Conservation (phyloP, 2,329 filamentous ascomycete species). For the Sclerotinia minor region DNA sequence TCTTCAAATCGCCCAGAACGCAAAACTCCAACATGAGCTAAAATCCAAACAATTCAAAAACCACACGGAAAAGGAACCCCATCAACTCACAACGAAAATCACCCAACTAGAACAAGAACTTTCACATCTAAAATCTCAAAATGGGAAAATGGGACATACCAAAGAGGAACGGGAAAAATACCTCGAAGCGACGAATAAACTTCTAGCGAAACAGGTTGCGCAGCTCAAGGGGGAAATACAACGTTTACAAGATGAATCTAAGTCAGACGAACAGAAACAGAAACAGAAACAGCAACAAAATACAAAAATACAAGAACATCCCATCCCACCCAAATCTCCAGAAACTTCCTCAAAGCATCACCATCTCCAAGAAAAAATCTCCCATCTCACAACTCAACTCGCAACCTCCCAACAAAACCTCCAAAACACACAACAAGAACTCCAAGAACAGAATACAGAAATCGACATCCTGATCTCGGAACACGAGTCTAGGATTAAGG, state of each 20-base stretch:
- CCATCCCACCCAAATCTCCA: too few relatives aligned
- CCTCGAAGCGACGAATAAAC: neutral
- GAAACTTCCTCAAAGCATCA: too few relatives aligned
- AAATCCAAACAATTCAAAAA: neutral
- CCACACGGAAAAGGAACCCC: too few relatives aligned
- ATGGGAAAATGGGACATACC: fast-evolving
- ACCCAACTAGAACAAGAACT: neutral
- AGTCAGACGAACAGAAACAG: neutral
- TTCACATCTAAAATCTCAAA: too few relatives aligned
- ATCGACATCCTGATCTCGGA: neutral
- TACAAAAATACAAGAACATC: too few relatives aligned
- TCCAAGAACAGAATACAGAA: neutral
- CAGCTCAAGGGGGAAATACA: neutral
- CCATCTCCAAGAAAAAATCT: neutral
- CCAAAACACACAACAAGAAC: neutral
- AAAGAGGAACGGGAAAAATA: neutral
- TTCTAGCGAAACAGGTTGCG: neutral
- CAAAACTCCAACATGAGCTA: neutral
- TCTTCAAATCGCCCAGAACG: neutral
- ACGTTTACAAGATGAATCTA: neutral
- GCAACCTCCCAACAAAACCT: too few relatives aligned
- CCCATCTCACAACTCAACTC: neutral
- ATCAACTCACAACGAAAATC: neutral
- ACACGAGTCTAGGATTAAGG: neutral
- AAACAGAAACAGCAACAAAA: too few relatives aligned